Base-by-base conservation (phyloP, 2,329 filamentous ascomycete genomes). In the Ceratocystis smalleyi region DNA sequence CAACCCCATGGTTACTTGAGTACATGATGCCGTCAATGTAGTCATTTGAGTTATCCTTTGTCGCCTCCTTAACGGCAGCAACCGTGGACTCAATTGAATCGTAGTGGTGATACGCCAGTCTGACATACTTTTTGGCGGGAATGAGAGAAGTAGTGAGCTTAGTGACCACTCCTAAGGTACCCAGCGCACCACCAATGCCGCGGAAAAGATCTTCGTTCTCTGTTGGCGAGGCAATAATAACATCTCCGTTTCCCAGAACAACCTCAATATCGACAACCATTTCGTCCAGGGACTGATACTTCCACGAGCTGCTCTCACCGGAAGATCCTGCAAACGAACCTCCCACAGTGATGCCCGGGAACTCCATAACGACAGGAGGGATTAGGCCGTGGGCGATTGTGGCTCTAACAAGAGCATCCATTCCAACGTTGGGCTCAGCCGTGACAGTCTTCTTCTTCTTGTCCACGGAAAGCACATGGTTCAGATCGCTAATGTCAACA, bases 11-110 rank as follows among this genome's bases (percentile, higher is more conserved):
- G 19, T 76, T 74, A 15, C 74, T 73, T 0, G 81, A 78, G 70
- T 81, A 88, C n/a, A 84, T 75, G 54, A 89, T 86, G 1, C 79
- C 86, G 66, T 90, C 87, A 1, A 91, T 77, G 68, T 84, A 91
- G 67, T 89, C 85, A 35, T 78, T 75, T 0, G 71, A 69, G 0
- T 70, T 64, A n/a, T 74, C 73, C 0, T 67, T 71, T 0, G 75
- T 73, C 65, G 76, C 76, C 1, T 77, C 72, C 63, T 78, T 73
- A 43, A 86, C 76, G 32, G 74, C 75, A n/a, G 72, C 68, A 35
- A 74, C 68, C 62, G 76, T 72, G 61, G 73, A 71, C n/a, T 71
- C 67, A 2, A 77, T 71, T 3, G 75, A 75, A 30, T 73, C 73
- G 0, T 73, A 70, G 0, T 81, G 77, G 43, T 77, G 74, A 67